Conservation (phyloP, 495 filamentous ascomycete genomes). For the Talaromyces adpressus region DNA sequence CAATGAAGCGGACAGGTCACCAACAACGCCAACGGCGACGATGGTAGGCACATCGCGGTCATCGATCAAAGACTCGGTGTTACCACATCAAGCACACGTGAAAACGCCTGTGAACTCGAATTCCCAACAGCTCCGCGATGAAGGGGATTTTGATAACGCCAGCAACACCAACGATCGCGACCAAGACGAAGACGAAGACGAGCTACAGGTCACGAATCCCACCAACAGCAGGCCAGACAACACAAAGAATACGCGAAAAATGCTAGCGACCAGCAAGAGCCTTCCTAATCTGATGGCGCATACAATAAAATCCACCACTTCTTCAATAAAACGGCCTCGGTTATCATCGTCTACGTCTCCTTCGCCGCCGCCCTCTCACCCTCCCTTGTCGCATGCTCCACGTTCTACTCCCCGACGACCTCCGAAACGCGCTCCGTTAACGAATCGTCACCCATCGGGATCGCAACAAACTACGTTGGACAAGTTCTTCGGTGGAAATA, state of each 20-base stretch:
- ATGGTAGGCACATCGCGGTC: constrained; percentile 35
- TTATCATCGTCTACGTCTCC: constrained; percentile 1
- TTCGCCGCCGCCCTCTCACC: not conserved
- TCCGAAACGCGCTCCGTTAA: constrained; percentile 4
- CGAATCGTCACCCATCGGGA: constrained; percentile 6
- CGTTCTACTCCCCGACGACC: not conserved
- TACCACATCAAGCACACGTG: constrained; percentile 1
- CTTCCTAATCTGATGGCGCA: constrained; percentile 1
- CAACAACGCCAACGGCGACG: constrained; percentile 10
- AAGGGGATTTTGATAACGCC: constrained; percentile 7
- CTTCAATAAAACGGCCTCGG: constrained; percentile 12
- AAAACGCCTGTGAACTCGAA: not conserved
- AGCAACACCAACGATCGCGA: constrained; percentile 16
- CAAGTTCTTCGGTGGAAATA: not conserved
- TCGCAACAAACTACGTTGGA: constrained; percentile 9
- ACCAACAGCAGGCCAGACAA: not conserved
- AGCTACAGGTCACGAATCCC: not conserved
- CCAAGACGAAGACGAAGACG: constrained; percentile 3
- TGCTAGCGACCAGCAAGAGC: not conserved
- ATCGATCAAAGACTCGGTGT: constrained; percentile 30
- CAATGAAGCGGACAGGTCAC: not conserved
- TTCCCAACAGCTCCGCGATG: not conserved
- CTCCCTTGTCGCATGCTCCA: not conserved
- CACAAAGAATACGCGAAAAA: not conserved
- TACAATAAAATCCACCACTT: constrained; percentile 16